These are phyloP conservation scores for Coelastrella sp. DNA, from an alignment of 139 green algal genomes.

Conservation along the genomic window DNA sequence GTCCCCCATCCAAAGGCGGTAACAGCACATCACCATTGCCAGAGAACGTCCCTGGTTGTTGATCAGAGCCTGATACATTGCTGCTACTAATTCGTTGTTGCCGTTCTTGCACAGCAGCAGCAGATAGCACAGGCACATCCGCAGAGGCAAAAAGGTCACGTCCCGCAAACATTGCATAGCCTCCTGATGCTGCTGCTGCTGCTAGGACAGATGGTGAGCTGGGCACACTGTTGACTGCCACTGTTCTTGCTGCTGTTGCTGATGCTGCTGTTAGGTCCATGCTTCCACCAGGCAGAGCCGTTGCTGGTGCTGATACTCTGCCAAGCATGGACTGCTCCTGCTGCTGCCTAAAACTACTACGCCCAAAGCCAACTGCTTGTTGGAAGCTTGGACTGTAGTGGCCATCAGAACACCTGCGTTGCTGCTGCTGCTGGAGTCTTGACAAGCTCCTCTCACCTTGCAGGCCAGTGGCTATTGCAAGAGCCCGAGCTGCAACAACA, in stretches of 20 bases:
- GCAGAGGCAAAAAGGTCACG: neutral
- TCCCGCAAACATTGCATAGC: neutral
- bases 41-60: no score
- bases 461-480: neutral
- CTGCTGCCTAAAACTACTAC: neutral
- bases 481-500: neutral
- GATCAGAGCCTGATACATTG: no score
- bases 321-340: neutral
- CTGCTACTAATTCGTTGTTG: no score
- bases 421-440: neutral
- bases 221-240: no score
- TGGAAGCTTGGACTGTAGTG: neutral
- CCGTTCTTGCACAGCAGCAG: neutral
- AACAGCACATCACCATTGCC: neutral
- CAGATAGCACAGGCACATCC: no score
- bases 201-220: no score
- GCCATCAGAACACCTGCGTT: neutral
- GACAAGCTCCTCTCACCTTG: neutral
- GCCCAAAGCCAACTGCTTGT: neutral
- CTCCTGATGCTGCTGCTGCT: neutral
- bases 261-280: neutral
- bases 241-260: neutral
- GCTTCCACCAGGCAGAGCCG: neutral
- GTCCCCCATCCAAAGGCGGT: constrained; percentile 1
- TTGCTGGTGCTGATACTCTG: neutral